These are phyloP conservation scores for Linderniella brevidens DNA, from an alignment of 257 asterid genomes.

Conservation along the genomic window DNA sequence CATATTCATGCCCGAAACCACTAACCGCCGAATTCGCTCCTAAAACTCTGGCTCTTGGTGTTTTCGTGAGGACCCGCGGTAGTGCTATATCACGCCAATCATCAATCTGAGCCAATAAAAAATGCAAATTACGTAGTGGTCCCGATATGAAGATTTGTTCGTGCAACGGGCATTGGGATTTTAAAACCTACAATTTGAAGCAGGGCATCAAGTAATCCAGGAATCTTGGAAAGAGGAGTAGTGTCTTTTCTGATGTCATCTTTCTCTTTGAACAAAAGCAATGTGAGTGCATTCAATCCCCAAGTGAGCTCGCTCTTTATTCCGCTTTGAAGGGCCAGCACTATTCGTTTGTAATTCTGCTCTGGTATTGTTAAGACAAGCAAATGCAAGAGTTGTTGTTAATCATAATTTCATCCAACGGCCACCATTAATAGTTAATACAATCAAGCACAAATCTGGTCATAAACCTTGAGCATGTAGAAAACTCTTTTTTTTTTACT, in stretches of 20 bases:
- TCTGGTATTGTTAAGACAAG: slow-evolving; percentile 24
- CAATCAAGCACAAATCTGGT: too few species aligned
- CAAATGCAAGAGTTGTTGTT: too few species aligned
- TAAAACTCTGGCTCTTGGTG: slow-evolving; percentile 54
- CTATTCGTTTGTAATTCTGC: slow-evolving; percentile 89
- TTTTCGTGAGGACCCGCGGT: slow-evolving; percentile 66
- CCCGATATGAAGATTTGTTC: too few species aligned
- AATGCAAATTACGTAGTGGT: background rate
- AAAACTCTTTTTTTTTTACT: too few species aligned
- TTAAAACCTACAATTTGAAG: slow-evolving; percentile 72
- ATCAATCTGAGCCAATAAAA: slow-evolving; percentile 52
- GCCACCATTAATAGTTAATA: too few species aligned
- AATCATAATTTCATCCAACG: too few species aligned
- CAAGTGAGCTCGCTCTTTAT: slow-evolving; percentile 91
- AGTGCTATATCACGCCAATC: slow-evolving; percentile 97
- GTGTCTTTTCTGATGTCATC: slow-evolving; percentile 93
- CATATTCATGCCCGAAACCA: slow-evolving; percentile 75
- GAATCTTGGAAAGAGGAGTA: slow-evolving; percentile 89
- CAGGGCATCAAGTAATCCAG: slow-evolving; percentile 86
- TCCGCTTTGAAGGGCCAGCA: slow-evolving; percentile 95
- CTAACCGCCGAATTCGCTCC: slow-evolving; percentile 71
- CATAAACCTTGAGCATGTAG: too few species aligned
- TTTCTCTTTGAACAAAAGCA: slow-evolving; percentile 92
- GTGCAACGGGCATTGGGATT: slow-evolving; percentile 3
- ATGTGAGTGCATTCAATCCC: slow-evolving; percentile 86